Evolutionary conservation across 495 filamentous ascomycete genomes (phyloP), one percentile per base, ranked within the genome.

Genomic region (Chaetomidium leptoderma): DNA sequence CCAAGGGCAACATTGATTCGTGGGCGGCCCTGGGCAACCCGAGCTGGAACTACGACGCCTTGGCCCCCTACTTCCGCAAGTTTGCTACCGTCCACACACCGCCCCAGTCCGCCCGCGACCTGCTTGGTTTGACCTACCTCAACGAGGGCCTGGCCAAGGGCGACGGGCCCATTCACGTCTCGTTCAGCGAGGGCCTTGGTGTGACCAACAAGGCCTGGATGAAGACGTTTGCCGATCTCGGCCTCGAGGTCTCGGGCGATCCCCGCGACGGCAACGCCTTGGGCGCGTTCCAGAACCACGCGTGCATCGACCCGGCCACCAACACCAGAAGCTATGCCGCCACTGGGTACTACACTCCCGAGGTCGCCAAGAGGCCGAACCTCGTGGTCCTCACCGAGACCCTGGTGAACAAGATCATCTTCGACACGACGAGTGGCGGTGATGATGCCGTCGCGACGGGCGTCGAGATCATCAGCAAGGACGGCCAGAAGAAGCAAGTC

Each of bases 11-110:
- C 17, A 69, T 84, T n/a, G 73, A 84, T 55, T 71, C 76, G n/a
- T 83, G 81, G 81, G 73, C 60, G 2, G 64, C 71, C 9, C 64
- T 85, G 19, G 82, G 82, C 9, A 84, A 82, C 58, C 50, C 70
- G 11, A 70, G 72, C 23, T 86, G 83, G 83, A 68, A 67, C 27
- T 84, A 70, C 64, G 73, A 77, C 45, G 65, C 68, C 0, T 49
- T 86, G 32, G 57, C 63, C 13, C 79, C 80, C 9, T 83, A 83
- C 64, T 68, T 71, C 53, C 65, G 59, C 66, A 78, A 71, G 68
- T 78, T 74, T 54, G 68, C 63, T 9, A 75, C 69, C 6, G 67
- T 63, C 10, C 66, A 70, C 46, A 17, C 62, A 0, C 67, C 74
- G 21, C 59, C 62, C 3, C 42, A 66, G 51, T 51, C 58, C 0